Evolutionary conservation across 371 early-diverging fungal species (phyloP), one percentile per base, ranked within the genome.

Genomic region (Mortierella polycephala): DNA sequence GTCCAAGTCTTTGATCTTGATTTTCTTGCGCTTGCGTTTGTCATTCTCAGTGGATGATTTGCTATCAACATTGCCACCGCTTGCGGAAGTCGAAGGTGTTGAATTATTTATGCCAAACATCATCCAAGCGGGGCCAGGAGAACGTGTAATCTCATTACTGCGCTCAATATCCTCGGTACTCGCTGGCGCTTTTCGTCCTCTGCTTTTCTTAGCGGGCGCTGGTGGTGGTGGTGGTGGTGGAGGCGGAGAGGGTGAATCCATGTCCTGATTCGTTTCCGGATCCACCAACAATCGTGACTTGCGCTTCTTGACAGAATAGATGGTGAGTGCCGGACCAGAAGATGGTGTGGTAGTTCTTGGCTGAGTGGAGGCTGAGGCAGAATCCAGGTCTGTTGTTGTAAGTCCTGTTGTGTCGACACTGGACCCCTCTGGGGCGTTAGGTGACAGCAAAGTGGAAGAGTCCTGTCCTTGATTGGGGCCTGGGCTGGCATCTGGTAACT

Each of bases 1-100:
- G 62, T 76, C 77, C 56, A 23, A 68, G 50, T 71, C 71, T 14
- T 71, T 68, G 37, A 76, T 76, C 45, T 67, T 71, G 61, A 76
- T 51, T 53, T 69, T 41, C 55, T 76, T 76, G 11, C 57, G 71
- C 53, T 71, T 76, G 14, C 71, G 68, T 47, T 76, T 75, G 16
- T 66, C 75, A 20, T 59, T 62, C 60, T 74, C 68, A 18, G 37
- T 37, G 7, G 45, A 37, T 1, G 40, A 20, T 8, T 40, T 20
- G 5, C 12, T 23, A 16, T 16, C 57, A 16, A 18, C 47, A 14
- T 14, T 23, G 57, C 14, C 39, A 11, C 42, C 39, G 37, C 41
- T 30, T 14, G 12, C 20, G 20, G 51, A n/a, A 16, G 56, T 9
- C 16, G 42, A 37, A 20, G 52, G 14, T 40, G 42, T 50, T 12